phyloP scores from a whole-genome alignment of 73 alveolate species.

The Paramecium pentaurelia region DNA sequence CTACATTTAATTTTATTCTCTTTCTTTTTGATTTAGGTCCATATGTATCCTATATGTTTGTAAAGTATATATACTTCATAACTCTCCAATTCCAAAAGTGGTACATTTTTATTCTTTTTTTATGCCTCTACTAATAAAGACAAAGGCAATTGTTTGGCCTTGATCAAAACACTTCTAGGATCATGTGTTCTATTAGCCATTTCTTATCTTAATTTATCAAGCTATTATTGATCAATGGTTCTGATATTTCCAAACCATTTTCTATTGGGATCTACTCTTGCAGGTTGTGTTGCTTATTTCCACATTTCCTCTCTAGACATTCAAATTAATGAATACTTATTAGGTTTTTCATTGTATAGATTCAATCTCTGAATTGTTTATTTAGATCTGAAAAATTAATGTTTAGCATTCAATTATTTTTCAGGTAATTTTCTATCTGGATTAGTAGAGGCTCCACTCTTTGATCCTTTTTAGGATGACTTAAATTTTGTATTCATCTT shows the following conservation, averaged over 20 bases:
- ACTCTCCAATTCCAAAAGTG: slow-evolving; percentile 82
- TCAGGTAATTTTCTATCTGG: slow-evolving; percentile 59
- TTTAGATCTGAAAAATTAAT: slow-evolving; percentile 67
- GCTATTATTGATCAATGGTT: slow-evolving; percentile 92
- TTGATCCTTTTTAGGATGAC: background rate
- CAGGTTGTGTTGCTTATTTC: slow-evolving; percentile 88
- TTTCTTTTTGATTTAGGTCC: slow-evolving; percentile 97
- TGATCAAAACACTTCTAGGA: slow-evolving; percentile 91
- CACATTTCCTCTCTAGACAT: slow-evolving; percentile 74
- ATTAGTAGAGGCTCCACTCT: slow-evolving; percentile 56
- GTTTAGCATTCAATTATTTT: slow-evolving; percentile 32
- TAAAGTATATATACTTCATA: slow-evolving; percentile 34
- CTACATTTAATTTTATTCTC: slow-evolving; percentile 91
- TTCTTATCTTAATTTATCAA: slow-evolving; percentile 92
- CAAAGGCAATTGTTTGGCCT: slow-evolving; percentile 78
- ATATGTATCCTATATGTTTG: slow-evolving; percentile 72
- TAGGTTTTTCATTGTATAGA: slow-evolving; percentile 96
- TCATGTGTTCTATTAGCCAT: slow-evolving; percentile 86
- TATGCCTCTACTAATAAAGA: slow-evolving; percentile 30
- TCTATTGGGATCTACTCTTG: slow-evolving; percentile 96
- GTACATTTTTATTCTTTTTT: slow-evolving; percentile 64
- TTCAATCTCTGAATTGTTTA: slow-evolving; percentile 95
- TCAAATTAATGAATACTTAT: slow-evolving; percentile 41
- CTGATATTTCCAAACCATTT: slow-evolving; percentile 99
- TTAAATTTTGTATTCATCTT: background rate